These are phyloP conservation scores for Dactylella cylindrospora DNA, from an alignment of 2,329 filamentous ascomycete species.

Conservation along the genomic window DNA sequence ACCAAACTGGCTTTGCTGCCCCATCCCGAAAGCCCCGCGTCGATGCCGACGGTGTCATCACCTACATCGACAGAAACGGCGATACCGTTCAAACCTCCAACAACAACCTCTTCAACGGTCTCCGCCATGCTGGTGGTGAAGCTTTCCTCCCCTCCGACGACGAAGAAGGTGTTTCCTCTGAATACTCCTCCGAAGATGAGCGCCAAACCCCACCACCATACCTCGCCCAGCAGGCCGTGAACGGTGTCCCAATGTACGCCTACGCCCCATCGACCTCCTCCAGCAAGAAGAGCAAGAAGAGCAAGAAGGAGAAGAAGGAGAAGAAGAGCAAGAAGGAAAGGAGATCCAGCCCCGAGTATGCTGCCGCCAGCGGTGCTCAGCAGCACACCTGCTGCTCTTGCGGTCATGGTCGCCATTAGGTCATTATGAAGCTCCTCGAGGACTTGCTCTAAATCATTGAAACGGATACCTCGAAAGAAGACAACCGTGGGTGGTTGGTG, in stretches of 20 bases:
- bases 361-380: slow-evolving; percentile 1
- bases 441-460: too few relatives aligned
- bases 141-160: slow-evolving; percentile 18
- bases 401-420: slow-evolving; percentile 26
- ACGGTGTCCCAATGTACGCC: too few relatives aligned
- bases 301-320: slow-evolving; percentile 33
- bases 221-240: neutral
- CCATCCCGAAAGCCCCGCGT: slow-evolving; percentile 5
- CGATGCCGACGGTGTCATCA: slow-evolving; percentile 26
- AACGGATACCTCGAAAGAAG: too few relatives aligned
- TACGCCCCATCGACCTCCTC: neutral
- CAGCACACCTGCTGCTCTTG: slow-evolving; percentile 26
- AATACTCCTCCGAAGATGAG: neutral
- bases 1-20: slow-evolving; percentile 6
- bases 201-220: slow-evolving; percentile 14
- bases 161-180: slow-evolving; percentile 15
- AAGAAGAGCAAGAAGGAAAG: slow-evolving; percentile 42
- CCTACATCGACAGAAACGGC: slow-evolving; percentile 25
- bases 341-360: slow-evolving; percentile 32
- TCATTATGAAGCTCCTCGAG: too few relatives aligned
- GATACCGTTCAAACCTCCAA: slow-evolving; percentile 30
- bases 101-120: slow-evolving; percentile 31
- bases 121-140: slow-evolving; percentile 35
- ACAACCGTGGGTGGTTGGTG: too few relatives aligned
- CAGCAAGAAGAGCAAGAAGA: slow-evolving; percentile 17